Evolutionary conservation across 2,329 filamentous ascomycete species (phyloP).

Genomic region (Colletotrichum horii): DNA sequence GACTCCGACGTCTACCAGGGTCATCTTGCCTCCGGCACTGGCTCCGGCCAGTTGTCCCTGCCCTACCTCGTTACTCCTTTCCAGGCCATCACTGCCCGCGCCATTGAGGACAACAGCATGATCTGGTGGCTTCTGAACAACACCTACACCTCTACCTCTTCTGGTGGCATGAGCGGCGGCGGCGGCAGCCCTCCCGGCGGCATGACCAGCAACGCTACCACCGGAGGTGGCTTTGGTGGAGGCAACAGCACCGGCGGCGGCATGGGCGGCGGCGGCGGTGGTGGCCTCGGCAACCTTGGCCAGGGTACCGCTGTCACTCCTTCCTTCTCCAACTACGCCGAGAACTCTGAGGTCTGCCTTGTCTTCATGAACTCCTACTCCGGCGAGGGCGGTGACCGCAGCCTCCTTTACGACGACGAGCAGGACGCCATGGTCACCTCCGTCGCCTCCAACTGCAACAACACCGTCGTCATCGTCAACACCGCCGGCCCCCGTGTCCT

Average conservation of each 20-base stretch:
- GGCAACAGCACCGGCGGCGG: slow-evolving; percentile 11
- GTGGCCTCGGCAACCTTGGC: background rate
- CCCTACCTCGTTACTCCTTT: slow-evolving; percentile 13
- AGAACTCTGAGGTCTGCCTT: slow-evolving; percentile 10
- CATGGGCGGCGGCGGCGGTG: background rate
- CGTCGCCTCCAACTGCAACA: slow-evolving; percentile 64
- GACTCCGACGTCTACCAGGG: slow-evolving; percentile 10
- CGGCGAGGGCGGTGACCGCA: slow-evolving; percentile 76
- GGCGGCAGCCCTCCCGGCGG: background rate
- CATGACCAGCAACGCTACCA: background rate
- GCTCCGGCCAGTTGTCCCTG: slow-evolving; percentile 7
- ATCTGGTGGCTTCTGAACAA: slow-evolving; percentile 16
- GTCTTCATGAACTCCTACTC: slow-evolving; percentile 18
- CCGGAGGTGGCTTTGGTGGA: background rate
- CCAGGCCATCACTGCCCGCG: slow-evolving; percentile 5
- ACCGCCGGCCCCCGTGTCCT: slow-evolving; percentile 66
- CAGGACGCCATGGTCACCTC: slow-evolving; percentile 53
- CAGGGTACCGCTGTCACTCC: background rate
- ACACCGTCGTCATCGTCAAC: slow-evolving; percentile 69
- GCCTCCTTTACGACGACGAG: slow-evolving; percentile 70
- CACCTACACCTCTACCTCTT: slow-evolving; percentile 12
- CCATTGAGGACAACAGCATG: slow-evolving; percentile 53
- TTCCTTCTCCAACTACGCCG: slow-evolving; percentile 11
- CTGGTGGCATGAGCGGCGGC: background rate
- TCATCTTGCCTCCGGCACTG: slow-evolving; percentile 5